phyloP scores from a whole-genome alignment of 495 filamentous ascomycete species.

The Mycothermus thermophilus region DNA sequence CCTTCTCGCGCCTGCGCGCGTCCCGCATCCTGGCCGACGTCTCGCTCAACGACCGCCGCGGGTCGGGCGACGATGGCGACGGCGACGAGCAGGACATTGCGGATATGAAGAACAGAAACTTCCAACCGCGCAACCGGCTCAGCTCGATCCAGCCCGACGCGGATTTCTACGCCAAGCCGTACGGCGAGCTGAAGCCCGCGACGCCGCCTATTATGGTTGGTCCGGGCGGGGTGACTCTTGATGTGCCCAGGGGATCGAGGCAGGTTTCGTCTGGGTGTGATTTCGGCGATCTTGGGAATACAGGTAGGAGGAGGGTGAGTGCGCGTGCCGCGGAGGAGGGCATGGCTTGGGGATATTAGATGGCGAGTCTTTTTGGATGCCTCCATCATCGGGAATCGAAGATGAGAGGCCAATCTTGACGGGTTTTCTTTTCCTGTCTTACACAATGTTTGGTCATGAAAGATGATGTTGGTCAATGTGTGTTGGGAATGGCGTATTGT shows the following conservation, averaged over 20 bases:
- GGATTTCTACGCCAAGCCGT: slow-evolving; percentile 39
- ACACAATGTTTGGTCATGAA: neutral
- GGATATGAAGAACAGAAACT: slow-evolving; percentile 16
- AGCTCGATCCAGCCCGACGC: slow-evolving; percentile 39
- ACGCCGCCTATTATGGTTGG: slow-evolving; percentile 37
- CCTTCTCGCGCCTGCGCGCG: slow-evolving; percentile 17
- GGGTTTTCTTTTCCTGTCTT: no score
- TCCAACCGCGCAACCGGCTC: slow-evolving; percentile 16
- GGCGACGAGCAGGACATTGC: slow-evolving; percentile 7
- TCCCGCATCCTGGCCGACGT: slow-evolving; percentile 27
- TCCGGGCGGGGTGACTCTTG: no score
- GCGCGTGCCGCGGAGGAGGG: slow-evolving; percentile 82
- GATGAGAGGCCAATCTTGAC: no score
- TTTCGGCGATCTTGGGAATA: slow-evolving; percentile 34
- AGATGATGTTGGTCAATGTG: neutral
- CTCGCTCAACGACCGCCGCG: slow-evolving; percentile 26
- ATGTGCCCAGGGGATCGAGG: no score
- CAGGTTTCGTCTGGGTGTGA: slow-evolving; percentile 45
- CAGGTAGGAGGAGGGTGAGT: slow-evolving; percentile 52
- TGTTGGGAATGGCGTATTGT: neutral
- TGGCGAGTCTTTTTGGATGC: slow-evolving; percentile 3
- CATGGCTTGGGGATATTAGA: slow-evolving; percentile 28
- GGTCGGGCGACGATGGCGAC: slow-evolving; percentile 20
- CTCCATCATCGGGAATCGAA: no score
- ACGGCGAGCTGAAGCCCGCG: slow-evolving; percentile 32